Conservation (phyloP, 768 basidiomycete species). For the Pleurotus citrinopileatus region DNA sequence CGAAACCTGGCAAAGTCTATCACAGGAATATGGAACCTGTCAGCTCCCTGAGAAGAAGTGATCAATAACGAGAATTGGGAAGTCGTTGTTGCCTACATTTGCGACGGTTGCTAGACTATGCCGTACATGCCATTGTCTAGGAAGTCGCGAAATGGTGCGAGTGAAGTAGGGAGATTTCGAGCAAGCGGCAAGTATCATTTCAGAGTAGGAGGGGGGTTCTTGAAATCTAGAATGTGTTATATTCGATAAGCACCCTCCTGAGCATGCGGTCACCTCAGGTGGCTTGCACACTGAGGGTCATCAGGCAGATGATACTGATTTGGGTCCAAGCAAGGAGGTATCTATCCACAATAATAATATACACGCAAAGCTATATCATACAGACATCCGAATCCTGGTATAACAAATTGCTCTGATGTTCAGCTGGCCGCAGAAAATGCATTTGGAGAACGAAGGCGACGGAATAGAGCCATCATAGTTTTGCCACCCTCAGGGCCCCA, state of each 20-base stretch:
- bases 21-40: conserved; percentile 64
- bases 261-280: background rate
- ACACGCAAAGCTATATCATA: too few relatives aligned
- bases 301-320: background rate
- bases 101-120: background rate
- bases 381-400: too few relatives aligned
- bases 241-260: background rate
- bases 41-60: background rate
- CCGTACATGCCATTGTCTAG: background rate
- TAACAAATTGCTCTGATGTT: background rate
- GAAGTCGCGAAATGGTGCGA: background rate
- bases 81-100: background rate
- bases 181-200: background rate
- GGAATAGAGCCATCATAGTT: conserved; percentile 63
- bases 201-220: too few relatives aligned
- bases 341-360: background rate
- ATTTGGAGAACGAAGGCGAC: conserved; percentile 60
- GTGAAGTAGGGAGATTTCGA: background rate
- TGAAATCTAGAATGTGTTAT: too few relatives aligned
- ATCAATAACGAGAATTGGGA: background rate
- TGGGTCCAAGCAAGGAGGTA: background rate
- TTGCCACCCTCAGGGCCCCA: conserved; percentile 74
- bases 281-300: background rate
- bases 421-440: conserved; percentile 18
- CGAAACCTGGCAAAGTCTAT: conserved; percentile 76